Evolutionary conservation across 2,329 filamentous ascomycete genomes (phyloP), one percentile per base, ranked within the genome.

Genomic region (Aureobasidium melanogenum): DNA sequence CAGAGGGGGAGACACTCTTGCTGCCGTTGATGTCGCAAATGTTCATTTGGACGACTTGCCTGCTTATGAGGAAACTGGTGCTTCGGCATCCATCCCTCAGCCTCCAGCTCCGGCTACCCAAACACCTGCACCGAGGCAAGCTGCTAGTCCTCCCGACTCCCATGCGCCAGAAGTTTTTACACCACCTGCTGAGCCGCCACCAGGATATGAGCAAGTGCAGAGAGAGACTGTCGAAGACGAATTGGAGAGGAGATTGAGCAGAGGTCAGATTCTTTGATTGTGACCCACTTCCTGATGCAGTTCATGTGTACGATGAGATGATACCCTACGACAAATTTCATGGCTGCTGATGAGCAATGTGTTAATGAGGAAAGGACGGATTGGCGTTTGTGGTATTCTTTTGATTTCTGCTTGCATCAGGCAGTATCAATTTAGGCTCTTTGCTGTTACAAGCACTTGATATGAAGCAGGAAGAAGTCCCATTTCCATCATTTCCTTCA

Each of bases 171-270:
- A 60, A 65, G 65, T 62, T 14, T 76, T 77, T 74, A 74, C 77
- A 62, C 76, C 77, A 75, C 90, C 69, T 69, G 86, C 75, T 47
- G 92, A 94, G 71, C 91, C 92, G 5, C 93, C 93, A 51, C 93
- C 93, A 54, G 89, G 86, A 38, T 97, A 97, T 70, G 91, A 97
- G 69, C 91, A 96, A 73, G 89, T 89, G 30, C 93, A 97, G 74
- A 85, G 91, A 70, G 84, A 89, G 67, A 88, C 88, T 63, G 80
- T 92, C 66, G 86, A 87, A 48, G 83, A 88, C 64, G 89, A 89
- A 66, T 79, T 89, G 46, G 88, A 93, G 70, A 69, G 76, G 64
- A 69, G 74, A 63, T 65, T 75, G 62, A 70, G 73, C 32, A 41
- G 48, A 24, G 43, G 44, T 41, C 56, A 24, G 7, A 22, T 39